Conservation (phyloP, 2,329 filamentous ascomycete species). For the Talaromyces marneffei region DNA sequence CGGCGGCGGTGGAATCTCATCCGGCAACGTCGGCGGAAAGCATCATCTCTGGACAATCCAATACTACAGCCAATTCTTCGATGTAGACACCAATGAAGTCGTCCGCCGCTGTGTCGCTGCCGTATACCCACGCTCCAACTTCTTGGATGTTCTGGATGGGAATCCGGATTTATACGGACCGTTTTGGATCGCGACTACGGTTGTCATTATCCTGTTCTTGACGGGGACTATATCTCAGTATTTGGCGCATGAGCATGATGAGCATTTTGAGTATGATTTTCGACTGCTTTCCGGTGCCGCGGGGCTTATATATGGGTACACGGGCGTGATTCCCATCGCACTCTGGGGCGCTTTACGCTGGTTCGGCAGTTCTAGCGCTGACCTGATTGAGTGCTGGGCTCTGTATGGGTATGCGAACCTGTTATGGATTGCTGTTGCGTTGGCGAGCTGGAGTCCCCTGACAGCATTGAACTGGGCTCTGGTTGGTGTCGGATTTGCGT, state of each 20-base stretch:
- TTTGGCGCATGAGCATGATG: slow-evolving; percentile 59
- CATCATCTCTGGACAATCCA: slow-evolving; percentile 85
- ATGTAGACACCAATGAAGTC: slow-evolving; percentile 90
- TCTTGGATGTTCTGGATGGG: slow-evolving; percentile 92
- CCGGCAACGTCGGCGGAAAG: slow-evolving; percentile 48
- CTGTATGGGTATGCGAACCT: slow-evolving; percentile 95
- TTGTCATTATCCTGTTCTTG: slow-evolving; percentile 89
- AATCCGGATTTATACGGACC: slow-evolving; percentile 96
- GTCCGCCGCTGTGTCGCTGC: slow-evolving; percentile 79
- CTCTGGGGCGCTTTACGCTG: slow-evolving; percentile 87
- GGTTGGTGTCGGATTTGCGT: slow-evolving; percentile 75
- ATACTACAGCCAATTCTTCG: slow-evolving; percentile 98
- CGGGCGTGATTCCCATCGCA: slow-evolving; percentile 72
- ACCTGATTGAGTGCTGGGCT: slow-evolving; percentile 90
- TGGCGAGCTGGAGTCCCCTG: slow-evolving; percentile 84
- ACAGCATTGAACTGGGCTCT: slow-evolving; percentile 89
- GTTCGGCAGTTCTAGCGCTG: slow-evolving; percentile 90
- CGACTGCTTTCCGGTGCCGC: slow-evolving; percentile 80
- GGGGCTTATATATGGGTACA: slow-evolving; percentile 93
- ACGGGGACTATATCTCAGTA: slow-evolving; percentile 95
- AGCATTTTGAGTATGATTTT: slow-evolving; percentile 87
- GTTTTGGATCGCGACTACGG: slow-evolving; percentile 97
- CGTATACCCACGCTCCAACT: slow-evolving; percentile 87
- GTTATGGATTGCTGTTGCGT: slow-evolving; percentile 91
- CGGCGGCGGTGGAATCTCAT: slow-evolving; percentile 27